Base-by-base conservation (phyloP, 2,329 filamentous ascomycete species). In the Conoideocrella luteorostrata region DNA sequence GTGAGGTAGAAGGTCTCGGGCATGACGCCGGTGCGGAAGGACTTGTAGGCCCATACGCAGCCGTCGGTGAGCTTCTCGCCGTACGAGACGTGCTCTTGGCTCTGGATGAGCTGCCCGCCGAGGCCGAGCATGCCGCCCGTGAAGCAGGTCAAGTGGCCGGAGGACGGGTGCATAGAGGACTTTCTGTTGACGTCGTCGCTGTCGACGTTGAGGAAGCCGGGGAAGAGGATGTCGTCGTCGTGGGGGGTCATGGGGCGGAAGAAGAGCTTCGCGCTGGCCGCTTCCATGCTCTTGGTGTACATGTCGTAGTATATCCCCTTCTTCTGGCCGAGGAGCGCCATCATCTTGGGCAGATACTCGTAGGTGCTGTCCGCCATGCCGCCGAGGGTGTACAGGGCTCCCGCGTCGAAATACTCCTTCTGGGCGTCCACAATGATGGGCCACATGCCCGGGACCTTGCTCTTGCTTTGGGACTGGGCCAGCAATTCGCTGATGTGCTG, bases 371-470 rank as follows among this genome's bases (percentile, higher is more conserved):
- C 77, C 4, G 72, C 67, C 47, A 70, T 61, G 6, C 66, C 74
- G 18, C 75, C 75, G 7, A 79, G 61, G 0, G 71, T 71, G 50
- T 70, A 78, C n/a, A 51, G 54, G 3, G 39, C 52, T n/a, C 66
- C 64, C 5, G 41, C 41, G 29, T 65, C 51, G 29, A 69, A 67
- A 52, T 56, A 67, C 59, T 65, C 69, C 72, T 50, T 74, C 66
- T 53, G 69, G 68, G 62, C 74, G 59, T 89, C 76, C 39, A 91
- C 64, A 39, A 69, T 67, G 17, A 75, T 71, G 1, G 85, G 86
- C 84, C 83, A 93, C 66, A 91, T 71, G 2, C 87, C 86, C 0
- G 84, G 85, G 5, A 90, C 62, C 33, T 68, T 70, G 1, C 84
- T 88, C n/a, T 69, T 63, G 53, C 77, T 76, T 63, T 91, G 86